A percentile compares a stretch with the other conserved stretches of the same genome.
phyloP scores from a whole-genome alignment of 2,329 filamentous ascomycete species.

The Sphaerostilbella broomeana region DNA sequence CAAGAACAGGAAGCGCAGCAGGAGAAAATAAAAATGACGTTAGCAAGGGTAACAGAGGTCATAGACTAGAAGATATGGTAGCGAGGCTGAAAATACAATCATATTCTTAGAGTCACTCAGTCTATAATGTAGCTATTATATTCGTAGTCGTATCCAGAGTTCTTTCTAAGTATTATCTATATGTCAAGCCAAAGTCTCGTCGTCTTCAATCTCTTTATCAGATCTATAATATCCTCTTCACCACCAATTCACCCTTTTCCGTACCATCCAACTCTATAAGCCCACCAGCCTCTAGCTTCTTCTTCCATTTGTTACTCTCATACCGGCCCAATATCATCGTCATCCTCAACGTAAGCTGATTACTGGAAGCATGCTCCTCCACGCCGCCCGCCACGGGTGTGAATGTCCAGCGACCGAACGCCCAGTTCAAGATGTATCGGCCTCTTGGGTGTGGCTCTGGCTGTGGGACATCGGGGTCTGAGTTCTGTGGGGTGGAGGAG shows the following conservation, averaged over 20 bases:
- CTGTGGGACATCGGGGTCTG: constrained; percentile 40
- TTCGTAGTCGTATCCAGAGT: not conserved
- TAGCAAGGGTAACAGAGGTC: no score
- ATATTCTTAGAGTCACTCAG: no score
- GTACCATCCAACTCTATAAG: constrained; percentile 44
- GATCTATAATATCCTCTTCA: constrained; percentile 43
- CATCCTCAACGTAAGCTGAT: constrained; percentile 57
- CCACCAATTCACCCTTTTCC: constrained; percentile 41
- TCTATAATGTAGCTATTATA: not conserved
- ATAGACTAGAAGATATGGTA: not conserved
- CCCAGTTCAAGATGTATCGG: constrained; percentile 94
- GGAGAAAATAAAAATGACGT: not conserved
- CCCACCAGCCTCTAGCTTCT: constrained; percentile 56
- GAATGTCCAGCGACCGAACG: constrained; percentile 92
- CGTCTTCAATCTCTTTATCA: constrained; percentile 1
- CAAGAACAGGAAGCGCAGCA: not conserved
- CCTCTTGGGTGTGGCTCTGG: constrained; percentile 25
- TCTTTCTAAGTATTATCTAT: not conserved
- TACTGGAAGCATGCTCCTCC: constrained; percentile 49
- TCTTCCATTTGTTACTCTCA: constrained; percentile 72
- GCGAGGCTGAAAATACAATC: not conserved
- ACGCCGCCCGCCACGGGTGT: constrained; percentile 46
- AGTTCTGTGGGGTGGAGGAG: constrained; percentile 40
- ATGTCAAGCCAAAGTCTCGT: constrained; percentile 8
- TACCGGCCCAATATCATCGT: constrained; percentile 68